Evolutionary conservation across 352 stramenopile species (phyloP).

Genomic region (Pythium angustatum): DNA sequence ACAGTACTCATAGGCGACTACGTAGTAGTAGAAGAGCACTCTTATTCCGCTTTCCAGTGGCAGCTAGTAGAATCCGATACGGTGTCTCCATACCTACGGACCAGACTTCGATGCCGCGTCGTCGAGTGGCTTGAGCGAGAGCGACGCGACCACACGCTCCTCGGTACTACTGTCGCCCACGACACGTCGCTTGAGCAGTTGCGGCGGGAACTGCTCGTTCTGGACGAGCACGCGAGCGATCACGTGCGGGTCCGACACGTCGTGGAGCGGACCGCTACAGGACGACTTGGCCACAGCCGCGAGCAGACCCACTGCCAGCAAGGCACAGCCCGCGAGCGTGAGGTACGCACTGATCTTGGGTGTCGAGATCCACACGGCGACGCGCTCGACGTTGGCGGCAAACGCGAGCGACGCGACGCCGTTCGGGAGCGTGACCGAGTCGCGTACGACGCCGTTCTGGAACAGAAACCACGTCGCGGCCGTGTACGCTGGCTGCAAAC

Average conservation of each 20-base stretch:
- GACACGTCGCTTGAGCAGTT: no score
- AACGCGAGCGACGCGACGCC: background rate
- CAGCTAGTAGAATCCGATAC: no score
- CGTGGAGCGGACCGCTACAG: background rate
- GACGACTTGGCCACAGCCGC: background rate
- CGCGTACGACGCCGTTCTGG: conserved; percentile 3
- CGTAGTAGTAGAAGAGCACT: no score
- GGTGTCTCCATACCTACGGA: no score
- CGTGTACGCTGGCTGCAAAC: conserved; percentile 7
- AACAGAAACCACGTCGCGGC: conserved; percentile 10
- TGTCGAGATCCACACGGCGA: background rate
- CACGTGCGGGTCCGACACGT: background rate
- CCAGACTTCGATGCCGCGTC: no score
- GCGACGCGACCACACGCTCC: no score
- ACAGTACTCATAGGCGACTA: no score
- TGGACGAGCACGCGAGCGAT: background rate
- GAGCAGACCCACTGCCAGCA: background rate
- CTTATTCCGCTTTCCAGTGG: no score
- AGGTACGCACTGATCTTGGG: background rate
- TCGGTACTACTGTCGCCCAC: no score
- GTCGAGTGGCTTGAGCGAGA: no score
- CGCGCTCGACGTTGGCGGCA: background rate
- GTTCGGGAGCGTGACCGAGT: background rate
- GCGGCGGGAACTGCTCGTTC: no score
- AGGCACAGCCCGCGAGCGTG: background rate